Evolutionary conservation across 1,139 yeast species (phyloP), one percentile per base, ranked within the genome.

Genomic region (Kurtzmaniella natalensis): DNA sequence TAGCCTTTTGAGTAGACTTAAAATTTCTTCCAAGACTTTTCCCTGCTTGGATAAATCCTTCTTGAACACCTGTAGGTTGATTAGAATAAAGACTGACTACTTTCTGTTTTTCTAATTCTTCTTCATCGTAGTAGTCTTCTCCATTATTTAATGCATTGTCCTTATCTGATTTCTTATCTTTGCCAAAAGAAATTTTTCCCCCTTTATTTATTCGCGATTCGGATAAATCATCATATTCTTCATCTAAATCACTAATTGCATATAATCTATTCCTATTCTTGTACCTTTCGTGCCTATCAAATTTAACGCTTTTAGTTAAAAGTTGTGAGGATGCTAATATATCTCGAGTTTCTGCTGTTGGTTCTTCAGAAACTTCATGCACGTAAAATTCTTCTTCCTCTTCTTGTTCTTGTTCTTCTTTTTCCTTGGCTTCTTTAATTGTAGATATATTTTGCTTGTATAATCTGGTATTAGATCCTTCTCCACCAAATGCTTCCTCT

Each of bases 61-160:
- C 81, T 43, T 74, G 75, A 20, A 85, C 59, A 35, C 72, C 76
- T 14, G 62, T 64, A 0, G 97, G 97, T 52, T 86, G 96, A 52
- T 87, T 78, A 1, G 95, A 87, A 55, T 88, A 88, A 22, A 84
- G 66, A 59, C 95, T 85, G 5, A 83, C 70, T 18, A 75, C 58
- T 44, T 71, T 76, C 19, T 57, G 58, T 22, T 65, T 69, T 25
- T 63, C 66, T 7, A 58, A 70, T 16, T 21, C 45, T 10, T 42
- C 48, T 11, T 40, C 40, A 8, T 41, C 46, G 25, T 41, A 42
- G 10, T 41, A 44, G n/a, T 52, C 55, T 10, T 53, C 58, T 22
- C 55, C 61, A n/a, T 48, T 52, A 19, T 51, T 49, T 18, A 43
- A 49, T 3, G 28, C 8, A 32, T 33, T 32, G 27, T 24, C 21